Evolutionary conservation across 2,329 filamentous ascomycete genomes (phyloP), one percentile per base, ranked within the genome.

Genomic region (Penicillium freii): DNA sequence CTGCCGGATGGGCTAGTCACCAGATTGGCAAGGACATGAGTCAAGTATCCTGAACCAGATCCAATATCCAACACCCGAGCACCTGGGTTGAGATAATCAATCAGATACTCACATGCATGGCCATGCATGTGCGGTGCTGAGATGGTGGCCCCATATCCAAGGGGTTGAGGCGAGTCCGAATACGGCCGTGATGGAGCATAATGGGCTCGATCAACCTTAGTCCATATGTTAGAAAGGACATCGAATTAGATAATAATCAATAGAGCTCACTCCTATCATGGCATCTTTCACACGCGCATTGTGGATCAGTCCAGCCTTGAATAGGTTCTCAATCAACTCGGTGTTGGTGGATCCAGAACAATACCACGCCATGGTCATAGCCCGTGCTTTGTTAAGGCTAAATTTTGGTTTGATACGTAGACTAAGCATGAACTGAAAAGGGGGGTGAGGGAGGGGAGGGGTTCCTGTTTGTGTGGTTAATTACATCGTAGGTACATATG

Each of bases 11-110:
- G 38, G 25, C 68, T 61, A 58, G 68, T 70, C 1, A 88, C 87
- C 0, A 96, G 80, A 70, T 93, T 89, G 0, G 92, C 92, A 8
- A 97, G 76, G 0, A 97, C 86, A 67, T 95, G 91, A 5, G 92
- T 96, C 13, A 99, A 79, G 70, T 97, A 97, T 0, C 90, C 90
- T 2, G 84, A 88, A 0, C 90, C 90, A 46, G 84, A 88, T 2
- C 90, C 90, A 58, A 93, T 82, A 67, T 93, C 90, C 2, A 93
- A 80, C 1, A 91, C 80, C 63, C 88, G 71, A 5, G 77, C 71
- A 15, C 80, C 75, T 1, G 84, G 81, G 1, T 78, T 71, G 8
- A 89, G 78, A 69, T 78, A 81, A 1, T 81, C 77, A 38, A 88
- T 80, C 23, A 90, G 80, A 6, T 83, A 82, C 70, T 88, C 85